These are phyloP conservation scores for Extremus antarcticus DNA, from an alignment of 495 filamentous ascomycete genomes.

Conservation along the genomic window DNA sequence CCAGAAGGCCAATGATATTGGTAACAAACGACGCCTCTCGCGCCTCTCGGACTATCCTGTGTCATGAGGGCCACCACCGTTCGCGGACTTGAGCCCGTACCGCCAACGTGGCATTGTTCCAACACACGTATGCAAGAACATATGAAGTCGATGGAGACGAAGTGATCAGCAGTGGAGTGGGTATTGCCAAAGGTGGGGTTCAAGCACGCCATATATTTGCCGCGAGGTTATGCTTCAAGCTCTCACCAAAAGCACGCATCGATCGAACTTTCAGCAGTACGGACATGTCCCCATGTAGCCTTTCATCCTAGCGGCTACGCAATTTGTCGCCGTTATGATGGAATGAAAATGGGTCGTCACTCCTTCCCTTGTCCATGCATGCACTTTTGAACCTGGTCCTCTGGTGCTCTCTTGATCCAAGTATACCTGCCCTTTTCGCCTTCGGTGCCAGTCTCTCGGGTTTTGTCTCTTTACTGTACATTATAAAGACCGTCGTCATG, in stretches of 20 bases:
- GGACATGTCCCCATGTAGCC: no score
- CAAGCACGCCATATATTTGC: not conserved
- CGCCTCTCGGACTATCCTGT: no score
- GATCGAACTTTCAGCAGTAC: no score
- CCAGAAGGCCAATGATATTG: no score
- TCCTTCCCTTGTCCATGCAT: not conserved
- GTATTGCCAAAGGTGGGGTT: not conserved
- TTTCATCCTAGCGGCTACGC: not conserved
- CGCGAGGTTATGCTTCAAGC: not conserved
- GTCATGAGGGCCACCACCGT: no score
- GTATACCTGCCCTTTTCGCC: constrained; percentile 1
- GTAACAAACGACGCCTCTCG: no score
- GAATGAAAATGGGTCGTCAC: not conserved
- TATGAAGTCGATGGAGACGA: no score
- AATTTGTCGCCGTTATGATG: not conserved
- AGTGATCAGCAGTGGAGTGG: not conserved
- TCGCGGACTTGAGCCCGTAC: no score
- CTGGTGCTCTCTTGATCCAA: constrained; percentile 6
- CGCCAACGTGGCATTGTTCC: no score
- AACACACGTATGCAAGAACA: no score
- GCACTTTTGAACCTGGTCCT: not conserved
- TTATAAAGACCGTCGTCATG: not conserved
- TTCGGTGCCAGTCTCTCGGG: not conserved
- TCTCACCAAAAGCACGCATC: not conserved
- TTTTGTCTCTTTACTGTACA: not conserved